These are phyloP conservation scores for Panaeolus cyanescens DNA, from an alignment of 768 basidiomycete species.

Conservation along the genomic window DNA sequence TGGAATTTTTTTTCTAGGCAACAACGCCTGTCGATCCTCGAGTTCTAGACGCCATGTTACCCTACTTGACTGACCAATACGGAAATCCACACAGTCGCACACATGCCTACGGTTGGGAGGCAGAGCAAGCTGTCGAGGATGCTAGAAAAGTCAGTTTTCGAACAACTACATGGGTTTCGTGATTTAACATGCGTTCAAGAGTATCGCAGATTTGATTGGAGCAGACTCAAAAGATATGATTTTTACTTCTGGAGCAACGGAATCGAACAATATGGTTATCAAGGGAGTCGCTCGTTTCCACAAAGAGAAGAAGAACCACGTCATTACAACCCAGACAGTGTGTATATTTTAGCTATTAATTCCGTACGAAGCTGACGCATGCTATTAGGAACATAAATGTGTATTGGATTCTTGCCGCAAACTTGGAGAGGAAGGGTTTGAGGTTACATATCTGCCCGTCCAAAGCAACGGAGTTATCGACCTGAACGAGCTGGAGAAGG, in stretches of 20 bases:
- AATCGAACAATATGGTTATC: slow-evolving; percentile 96
- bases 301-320: slow-evolving; percentile 88
- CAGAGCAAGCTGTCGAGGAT: slow-evolving; percentile 91
- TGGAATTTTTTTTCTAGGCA: slow-evolving; percentile 52
- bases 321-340: slow-evolving; percentile 95
- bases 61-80: slow-evolving; percentile 92
- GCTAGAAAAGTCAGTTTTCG: slow-evolving; percentile 73
- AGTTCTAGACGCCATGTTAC: slow-evolving; percentile 96
- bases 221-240: slow-evolving; percentile 95
- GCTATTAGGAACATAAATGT: slow-evolving; percentile 93
- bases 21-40: slow-evolving; percentile 98
- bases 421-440: slow-evolving; percentile 95
- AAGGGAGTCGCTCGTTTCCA: slow-evolving; percentile 97
- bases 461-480: slow-evolving; percentile 81
- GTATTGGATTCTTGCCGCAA: slow-evolving; percentile 97
- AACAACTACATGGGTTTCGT: no score
- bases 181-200: no score
- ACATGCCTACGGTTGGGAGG: slow-evolving; percentile 99
- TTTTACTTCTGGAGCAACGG: slow-evolving; percentile 97
- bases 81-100: slow-evolving; percentile 98
- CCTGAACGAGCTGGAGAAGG: slow-evolving; percentile 76
- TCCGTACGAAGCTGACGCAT: slow-evolving; percentile 1
- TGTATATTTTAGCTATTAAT: slow-evolving; percentile 23
- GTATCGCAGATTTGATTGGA: slow-evolving; percentile 90
- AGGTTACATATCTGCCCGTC: slow-evolving; percentile 97